These are phyloP conservation scores for Pythium chondricola DNA, from an alignment of 352 stramenopile species.

Conservation along the genomic window DNA sequence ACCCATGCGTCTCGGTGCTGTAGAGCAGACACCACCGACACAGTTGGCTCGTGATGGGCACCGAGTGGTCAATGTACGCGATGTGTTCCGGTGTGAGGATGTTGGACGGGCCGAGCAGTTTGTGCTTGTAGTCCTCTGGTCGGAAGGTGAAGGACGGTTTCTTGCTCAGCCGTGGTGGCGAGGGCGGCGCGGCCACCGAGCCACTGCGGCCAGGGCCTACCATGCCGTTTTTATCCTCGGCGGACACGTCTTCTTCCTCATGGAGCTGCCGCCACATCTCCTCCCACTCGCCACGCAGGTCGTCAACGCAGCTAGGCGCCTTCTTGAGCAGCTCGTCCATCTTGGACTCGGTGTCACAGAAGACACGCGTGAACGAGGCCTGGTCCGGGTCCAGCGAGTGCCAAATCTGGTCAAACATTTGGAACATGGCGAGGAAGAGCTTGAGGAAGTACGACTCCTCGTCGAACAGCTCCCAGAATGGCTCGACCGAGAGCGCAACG, in stretches of 20 bases:
- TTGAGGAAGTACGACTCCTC: conserved; percentile 77
- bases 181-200: conserved; percentile 14
- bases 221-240: conserved; percentile 11
- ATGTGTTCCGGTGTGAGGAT: conserved; percentile 73
- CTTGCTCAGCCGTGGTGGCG: conserved; percentile 32
- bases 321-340: conserved; percentile 67
- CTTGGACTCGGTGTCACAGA: conserved; percentile 64
- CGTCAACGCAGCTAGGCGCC: conserved; percentile 48
- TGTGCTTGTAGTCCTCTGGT: conserved; percentile 61
- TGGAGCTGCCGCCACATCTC: conserved; percentile 33
- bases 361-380: conserved; percentile 72
- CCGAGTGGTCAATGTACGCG: conserved; percentile 53
- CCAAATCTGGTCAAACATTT: conserved; percentile 75
- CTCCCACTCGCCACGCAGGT: conserved; percentile 61
- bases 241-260: conserved; percentile 34
- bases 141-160: conserved; percentile 52
- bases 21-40: conserved; percentile 82
- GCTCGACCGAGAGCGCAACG: conserved; percentile 65
- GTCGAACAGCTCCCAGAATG: conserved; percentile 81
- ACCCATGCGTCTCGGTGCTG: conserved; percentile 67
- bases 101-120: conserved; percentile 63
- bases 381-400: conserved; percentile 48
- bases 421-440: conserved; percentile 68
- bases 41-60: conserved; percentile 75
- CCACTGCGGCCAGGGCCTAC: background rate